Base-by-base conservation (phyloP, 2,329 filamentous ascomycete species). In the Aspergillus cejpii region DNA sequence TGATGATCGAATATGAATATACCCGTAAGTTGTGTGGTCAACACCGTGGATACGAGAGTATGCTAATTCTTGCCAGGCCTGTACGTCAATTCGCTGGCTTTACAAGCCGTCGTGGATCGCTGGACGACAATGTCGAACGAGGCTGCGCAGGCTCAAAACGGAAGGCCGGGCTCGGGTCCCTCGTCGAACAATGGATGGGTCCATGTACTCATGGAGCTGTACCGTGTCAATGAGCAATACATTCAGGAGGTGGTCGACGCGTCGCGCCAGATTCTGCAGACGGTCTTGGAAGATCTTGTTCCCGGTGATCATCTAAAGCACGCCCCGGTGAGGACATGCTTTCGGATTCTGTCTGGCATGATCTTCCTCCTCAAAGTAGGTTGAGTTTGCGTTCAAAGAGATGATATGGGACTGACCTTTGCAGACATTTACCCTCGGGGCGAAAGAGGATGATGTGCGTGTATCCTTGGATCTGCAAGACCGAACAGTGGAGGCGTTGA, bases 1-100 rank as follows among this genome's bases (percentile, higher is more conserved):
- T 98, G 23, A 84, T 81, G 6, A 96, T 97, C 53, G 92, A 98
- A 70, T 96, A 92, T 60, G 88, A 97, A 60, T 96, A 96, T 62
- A 88, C 91, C 20, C 81, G 91, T 58, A 85, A 63, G 68, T 65
- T 6, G 15, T 28, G 11, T 6, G 8, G 23, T 5, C 23, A 24
- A 4, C 29, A 4, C 36, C 8, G 5, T 37, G 3, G 20, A 27
- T 8, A 4, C 23, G 23, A 12, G 5, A 11, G 41, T 21, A 26
- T 14, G n/a, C 48, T 57, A 41, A 58, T 45, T 31, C 31, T 55
- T 48, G 27, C 12, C 47, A 67, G 70, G 70, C 11, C 53, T 96
- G 40, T 97, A 97, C 62, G 79, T 96, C 70, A 96, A 97, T 65
- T 95, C 90, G 1, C 75, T 98, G 1, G 90, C 90, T 2, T 73